Conservation (phyloP, 148 eudicot genomes). For the Heliamphora exappendiculata region DNA sequence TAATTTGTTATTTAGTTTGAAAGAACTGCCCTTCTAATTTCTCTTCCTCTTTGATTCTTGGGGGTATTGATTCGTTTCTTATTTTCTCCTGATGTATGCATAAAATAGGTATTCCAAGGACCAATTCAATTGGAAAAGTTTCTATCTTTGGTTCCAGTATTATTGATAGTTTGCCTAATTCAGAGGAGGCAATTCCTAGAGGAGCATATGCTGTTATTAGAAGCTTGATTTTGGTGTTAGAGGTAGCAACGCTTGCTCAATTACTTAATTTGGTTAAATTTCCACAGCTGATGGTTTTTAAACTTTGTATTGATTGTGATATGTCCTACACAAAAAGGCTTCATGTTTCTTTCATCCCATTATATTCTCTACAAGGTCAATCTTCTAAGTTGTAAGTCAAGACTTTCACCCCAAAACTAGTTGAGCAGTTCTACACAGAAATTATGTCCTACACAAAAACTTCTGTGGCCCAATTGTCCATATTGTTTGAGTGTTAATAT, state of each 20-base stretch:
- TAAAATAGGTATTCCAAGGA: constrained; percentile 70
- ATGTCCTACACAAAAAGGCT: too few relatives aligned
- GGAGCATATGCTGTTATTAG: constrained; percentile 92
- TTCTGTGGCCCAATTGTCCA: neutral
- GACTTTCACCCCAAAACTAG: too few relatives aligned
- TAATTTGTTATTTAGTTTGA: neutral
- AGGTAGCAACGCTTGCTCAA: constrained; percentile 34
- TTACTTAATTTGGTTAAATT: constrained; percentile 3
- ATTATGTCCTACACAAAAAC: neutral
- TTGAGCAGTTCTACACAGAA: too few relatives aligned
- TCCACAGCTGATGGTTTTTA: neutral
- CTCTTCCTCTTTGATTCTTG: neutral
- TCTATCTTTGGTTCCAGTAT: constrained; percentile 45
- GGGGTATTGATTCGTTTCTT: neutral
- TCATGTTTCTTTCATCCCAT: too few relatives aligned
- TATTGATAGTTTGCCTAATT: constrained; percentile 45
- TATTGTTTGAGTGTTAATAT: neutral
- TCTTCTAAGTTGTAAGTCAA: too few relatives aligned
- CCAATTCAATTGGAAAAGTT: constrained; percentile 59
- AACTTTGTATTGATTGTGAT: constrained; percentile 19
- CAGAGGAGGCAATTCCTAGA: constrained; percentile 81
- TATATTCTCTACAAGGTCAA: too few relatives aligned
- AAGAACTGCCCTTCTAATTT: neutral
- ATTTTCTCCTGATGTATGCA: constrained; percentile 11
- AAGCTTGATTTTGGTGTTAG: constrained; percentile 86